Percentiles rank a stretch among this genome's conserved stretches.
phyloP scores from a whole-genome alignment of 1,139 yeast species.

The Spathaspora jeffriesii region DNA sequence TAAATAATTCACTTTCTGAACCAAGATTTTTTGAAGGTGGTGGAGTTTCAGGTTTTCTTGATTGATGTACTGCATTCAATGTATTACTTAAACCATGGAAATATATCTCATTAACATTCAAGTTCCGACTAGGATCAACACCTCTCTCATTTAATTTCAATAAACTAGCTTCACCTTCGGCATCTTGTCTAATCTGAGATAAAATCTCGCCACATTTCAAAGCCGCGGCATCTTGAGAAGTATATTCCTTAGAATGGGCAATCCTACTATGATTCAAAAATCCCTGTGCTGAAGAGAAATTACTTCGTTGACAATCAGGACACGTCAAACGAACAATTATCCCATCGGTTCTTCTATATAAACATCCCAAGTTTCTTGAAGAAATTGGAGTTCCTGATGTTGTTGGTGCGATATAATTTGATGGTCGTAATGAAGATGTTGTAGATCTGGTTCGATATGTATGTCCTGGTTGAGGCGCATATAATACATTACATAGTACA shows the following conservation, averaged over 20 bases:
- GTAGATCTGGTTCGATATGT: slow-evolving; percentile 51
- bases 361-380: slow-evolving; percentile 48
- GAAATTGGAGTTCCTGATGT: slow-evolving; percentile 4
- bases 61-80: slow-evolving; percentile 8
- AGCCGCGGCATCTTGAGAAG: slow-evolving; percentile 78
- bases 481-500: not conserved
- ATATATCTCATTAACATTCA: slow-evolving; percentile 41
- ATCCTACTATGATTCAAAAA: slow-evolving; percentile 75
- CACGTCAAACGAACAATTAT: slow-evolving; percentile 68
- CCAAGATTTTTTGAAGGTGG: slow-evolving; percentile 1
- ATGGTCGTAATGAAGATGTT: slow-evolving; percentile 50
- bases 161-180: slow-evolving; percentile 50
- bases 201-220: slow-evolving; percentile 64
- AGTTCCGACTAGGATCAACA: slow-evolving; percentile 40
- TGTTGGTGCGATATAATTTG: slow-evolving; percentile 16
- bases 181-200: slow-evolving; percentile 61
- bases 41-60: not conserved
- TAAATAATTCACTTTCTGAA: slow-evolving; percentile 22
- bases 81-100: slow-evolving; percentile 32
- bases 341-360: slow-evolving; percentile 74
- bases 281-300: slow-evolving; percentile 80
- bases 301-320: slow-evolving; percentile 65
- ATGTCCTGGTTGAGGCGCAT: slow-evolving; percentile 16
- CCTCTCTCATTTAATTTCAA: slow-evolving; percentile 39
- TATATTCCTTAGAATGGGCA: slow-evolving; percentile 71